Conservation (phyloP, 768 basidiomycete genomes). For the Pholiota conissans region DNA sequence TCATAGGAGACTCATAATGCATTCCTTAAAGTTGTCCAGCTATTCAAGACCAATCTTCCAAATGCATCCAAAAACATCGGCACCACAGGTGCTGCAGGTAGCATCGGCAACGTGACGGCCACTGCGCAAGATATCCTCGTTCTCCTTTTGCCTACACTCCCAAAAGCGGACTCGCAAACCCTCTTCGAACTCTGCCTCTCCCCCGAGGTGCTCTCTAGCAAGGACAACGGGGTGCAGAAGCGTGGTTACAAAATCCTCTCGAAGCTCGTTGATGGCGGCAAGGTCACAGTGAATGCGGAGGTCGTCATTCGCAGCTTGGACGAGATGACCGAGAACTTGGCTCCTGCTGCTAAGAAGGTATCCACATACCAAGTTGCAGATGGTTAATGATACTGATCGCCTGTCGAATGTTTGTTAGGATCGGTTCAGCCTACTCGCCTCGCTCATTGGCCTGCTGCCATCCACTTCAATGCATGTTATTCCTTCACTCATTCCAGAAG, state of each 20-base stretch:
- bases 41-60: conserved; percentile 66
- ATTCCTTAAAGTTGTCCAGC: conserved; percentile 71
- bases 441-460: conserved; percentile 69
- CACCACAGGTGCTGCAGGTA: conserved; percentile 31
- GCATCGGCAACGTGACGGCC: conserved; percentile 49
- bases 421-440: conserved; percentile 73
- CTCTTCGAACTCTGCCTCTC: conserved; percentile 74
- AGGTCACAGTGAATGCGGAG: conserved; percentile 56
- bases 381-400: background rate
- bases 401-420: conserved; percentile 49
- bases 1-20: conserved; percentile 75
- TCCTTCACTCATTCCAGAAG: conserved; percentile 89
- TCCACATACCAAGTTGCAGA: background rate
- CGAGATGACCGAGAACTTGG: conserved; percentile 60
- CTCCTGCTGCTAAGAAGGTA: conserved; percentile 87
- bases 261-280: conserved; percentile 66
- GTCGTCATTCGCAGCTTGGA: conserved; percentile 65
- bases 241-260: conserved; percentile 89
- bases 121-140: conserved; percentile 85
- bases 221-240: conserved; percentile 91
- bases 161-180: conserved; percentile 53
- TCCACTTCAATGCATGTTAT: conserved; percentile 77
- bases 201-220: conserved; percentile 65
- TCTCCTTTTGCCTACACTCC: conserved; percentile 77
- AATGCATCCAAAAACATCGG: conserved; percentile 33